Percentiles rank a stretch among this genome's conserved stretches.
Conservation (phyloP, 495 filamentous ascomycete species). For the Penicillium paxilli region DNA sequence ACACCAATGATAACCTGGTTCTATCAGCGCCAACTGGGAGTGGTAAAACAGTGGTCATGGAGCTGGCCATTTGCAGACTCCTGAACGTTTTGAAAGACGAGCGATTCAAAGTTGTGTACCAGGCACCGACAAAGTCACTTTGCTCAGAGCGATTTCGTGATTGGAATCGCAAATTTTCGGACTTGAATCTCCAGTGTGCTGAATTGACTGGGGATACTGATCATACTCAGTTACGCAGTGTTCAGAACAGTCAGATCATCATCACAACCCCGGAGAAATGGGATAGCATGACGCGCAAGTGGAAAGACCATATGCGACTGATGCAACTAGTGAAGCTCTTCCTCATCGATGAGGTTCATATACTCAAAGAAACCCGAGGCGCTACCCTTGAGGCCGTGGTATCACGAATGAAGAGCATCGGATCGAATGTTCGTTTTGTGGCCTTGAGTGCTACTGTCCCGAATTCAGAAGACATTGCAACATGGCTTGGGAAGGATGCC, state of each 20-base stretch:
- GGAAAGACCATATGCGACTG: conserved; percentile 84
- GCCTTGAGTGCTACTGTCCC: conserved; percentile 93
- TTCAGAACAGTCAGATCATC: conserved; percentile 85
- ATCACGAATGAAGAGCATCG: conserved; percentile 92
- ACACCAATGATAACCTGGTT: conserved; percentile 78
- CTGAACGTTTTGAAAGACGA: conserved; percentile 60
- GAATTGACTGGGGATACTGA: conserved; percentile 95
- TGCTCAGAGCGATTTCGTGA: conserved; percentile 82
- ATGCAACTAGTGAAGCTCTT: conserved; percentile 88
- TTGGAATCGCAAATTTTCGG: conserved; percentile 82
- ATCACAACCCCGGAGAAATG: conserved; percentile 98
- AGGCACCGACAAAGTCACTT: conserved; percentile 91
- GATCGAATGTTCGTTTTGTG: conserved; percentile 83
- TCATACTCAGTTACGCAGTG: conserved; percentile 64
- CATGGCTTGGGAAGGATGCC: conserved; percentile 83
- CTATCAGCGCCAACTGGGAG: conserved; percentile 90
- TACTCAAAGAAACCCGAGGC: conserved; percentile 84
- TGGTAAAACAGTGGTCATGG: conserved; percentile 89
- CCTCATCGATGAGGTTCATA: conserved; percentile 95
- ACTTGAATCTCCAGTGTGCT: conserved; percentile 72
- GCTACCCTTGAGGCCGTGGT: conserved; percentile 95
- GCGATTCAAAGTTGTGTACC: conserved; percentile 90
- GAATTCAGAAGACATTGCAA: conserved; percentile 86
- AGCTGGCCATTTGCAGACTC: conserved; percentile 86
- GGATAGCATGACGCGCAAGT: conserved; percentile 96